Evolutionary conservation across 257 asterid species (phyloP).

Genomic region (Solanum gracilifrons): DNA sequence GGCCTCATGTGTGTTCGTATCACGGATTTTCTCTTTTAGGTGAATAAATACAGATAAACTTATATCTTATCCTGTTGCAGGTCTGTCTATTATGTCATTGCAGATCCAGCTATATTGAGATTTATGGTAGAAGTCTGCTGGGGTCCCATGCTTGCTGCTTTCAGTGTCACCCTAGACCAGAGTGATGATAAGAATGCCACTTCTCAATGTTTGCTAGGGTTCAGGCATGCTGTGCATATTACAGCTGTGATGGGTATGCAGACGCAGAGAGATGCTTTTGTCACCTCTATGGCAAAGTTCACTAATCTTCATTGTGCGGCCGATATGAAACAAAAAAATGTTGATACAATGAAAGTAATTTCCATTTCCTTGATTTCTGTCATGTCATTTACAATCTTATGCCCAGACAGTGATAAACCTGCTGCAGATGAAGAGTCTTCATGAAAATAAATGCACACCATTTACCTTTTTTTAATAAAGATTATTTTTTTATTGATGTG

Average conservation of each 20-base stretch:
- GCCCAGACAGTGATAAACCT: background rate
- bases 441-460: background rate
- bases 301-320: conserved; percentile 98
- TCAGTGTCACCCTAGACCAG: conserved; percentile 95
- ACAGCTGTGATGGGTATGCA: conserved; percentile 95
- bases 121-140: conserved; percentile 98
- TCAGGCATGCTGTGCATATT: conserved; percentile 91
- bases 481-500: background rate
- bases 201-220: conserved; percentile 81
- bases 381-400: background rate
- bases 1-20: background rate
- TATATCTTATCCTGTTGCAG: conserved; percentile 32
- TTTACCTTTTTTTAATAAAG: background rate
- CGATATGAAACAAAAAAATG: conserved; percentile 98
- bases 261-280: conserved; percentile 97
- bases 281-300: conserved; percentile 94
- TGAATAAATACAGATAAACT: background rate
- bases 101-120: conserved; percentile 85
- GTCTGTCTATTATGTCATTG: conserved; percentile 61
- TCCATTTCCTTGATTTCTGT: conserved; percentile 3
- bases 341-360: conserved; percentile 90
- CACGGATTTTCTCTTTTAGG: background rate
- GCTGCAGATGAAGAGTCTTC: background rate
- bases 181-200: conserved; percentile 94
- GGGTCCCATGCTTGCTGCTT: conserved; percentile 99